Conservation (phyloP, 768 basidiomycete species). For the Rhizopogon sp. region DNA sequence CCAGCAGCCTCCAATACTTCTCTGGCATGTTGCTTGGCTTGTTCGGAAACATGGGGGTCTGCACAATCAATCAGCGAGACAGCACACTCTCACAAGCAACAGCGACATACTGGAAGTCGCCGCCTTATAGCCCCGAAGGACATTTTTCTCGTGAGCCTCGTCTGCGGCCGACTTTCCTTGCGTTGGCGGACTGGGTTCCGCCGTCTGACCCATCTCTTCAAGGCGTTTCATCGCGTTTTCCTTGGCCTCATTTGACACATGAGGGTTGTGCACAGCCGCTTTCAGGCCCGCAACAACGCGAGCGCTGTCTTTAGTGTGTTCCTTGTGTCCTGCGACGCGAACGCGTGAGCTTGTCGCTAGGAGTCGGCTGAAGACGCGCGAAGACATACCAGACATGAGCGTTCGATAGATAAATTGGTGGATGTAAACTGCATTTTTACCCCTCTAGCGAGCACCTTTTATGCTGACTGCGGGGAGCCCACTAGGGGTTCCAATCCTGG, state of each 20-base stretch:
- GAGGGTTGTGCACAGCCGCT: slow-evolving; percentile 54
- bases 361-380: background rate
- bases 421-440: too few species aligned
- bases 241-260: slow-evolving; percentile 53
- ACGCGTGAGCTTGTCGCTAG: background rate
- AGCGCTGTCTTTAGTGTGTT: slow-evolving; percentile 33
- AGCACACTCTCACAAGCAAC: background rate
- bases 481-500: background rate
- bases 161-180: background rate
- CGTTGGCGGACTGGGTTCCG: background rate
- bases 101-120: slow-evolving; percentile 36
- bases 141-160: slow-evolving; percentile 12
- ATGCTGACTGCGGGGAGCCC: background rate
- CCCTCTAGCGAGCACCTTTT: background rate
- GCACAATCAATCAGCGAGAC: background rate
- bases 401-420: background rate
- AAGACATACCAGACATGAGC: slow-evolving; percentile 7
- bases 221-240: slow-evolving; percentile 41
- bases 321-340: slow-evolving; percentile 7
- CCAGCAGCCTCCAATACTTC: slow-evolving; percentile 48
- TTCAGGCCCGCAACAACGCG: slow-evolving; percentile 55
- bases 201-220: slow-evolving; percentile 30
- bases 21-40: slow-evolving; percentile 50
- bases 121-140: slow-evolving; percentile 46
- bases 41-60: slow-evolving; percentile 41